Evolutionary conservation across 345 rosid genomes (phyloP).

Genomic region (Citrus hindsii): DNA sequence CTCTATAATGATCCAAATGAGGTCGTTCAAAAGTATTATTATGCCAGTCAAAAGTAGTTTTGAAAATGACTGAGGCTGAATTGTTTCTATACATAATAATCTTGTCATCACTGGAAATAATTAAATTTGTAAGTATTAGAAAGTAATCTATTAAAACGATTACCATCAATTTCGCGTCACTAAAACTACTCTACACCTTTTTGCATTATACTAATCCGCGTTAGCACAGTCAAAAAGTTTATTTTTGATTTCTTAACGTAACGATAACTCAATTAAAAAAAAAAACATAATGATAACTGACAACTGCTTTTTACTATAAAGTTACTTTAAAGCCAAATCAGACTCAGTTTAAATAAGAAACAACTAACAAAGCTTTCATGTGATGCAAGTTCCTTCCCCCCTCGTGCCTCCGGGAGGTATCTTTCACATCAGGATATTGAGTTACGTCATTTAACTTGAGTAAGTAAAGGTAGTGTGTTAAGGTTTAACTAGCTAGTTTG

Average conservation of each 20-base stretch:
- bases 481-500: too few relatives aligned
- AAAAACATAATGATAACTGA: neutral
- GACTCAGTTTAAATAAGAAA: neutral
- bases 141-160: neutral
- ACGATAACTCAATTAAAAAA: neutral
- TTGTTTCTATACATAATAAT: neutral
- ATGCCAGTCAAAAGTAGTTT: neutral
- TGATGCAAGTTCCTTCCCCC: too few relatives aligned
- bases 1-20: too few relatives aligned
- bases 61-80: neutral
- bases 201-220: neutral
- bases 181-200: neutral
- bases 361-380: too few relatives aligned
- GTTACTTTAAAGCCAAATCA: neutral
- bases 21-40: neutral
- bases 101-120: neutral
- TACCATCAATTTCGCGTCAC: neutral
- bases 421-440: too few relatives aligned
- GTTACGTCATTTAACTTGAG: too few relatives aligned
- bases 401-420: too few relatives aligned
- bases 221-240: neutral
- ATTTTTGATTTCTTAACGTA: too few relatives aligned
- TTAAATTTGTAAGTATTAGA: neutral
- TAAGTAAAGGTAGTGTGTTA: too few relatives aligned
- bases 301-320: neutral